These are phyloP conservation scores for Funneliformis mosseae DNA, from an alignment of 192 early-diverging fungal genomes.

Conservation along the genomic window DNA sequence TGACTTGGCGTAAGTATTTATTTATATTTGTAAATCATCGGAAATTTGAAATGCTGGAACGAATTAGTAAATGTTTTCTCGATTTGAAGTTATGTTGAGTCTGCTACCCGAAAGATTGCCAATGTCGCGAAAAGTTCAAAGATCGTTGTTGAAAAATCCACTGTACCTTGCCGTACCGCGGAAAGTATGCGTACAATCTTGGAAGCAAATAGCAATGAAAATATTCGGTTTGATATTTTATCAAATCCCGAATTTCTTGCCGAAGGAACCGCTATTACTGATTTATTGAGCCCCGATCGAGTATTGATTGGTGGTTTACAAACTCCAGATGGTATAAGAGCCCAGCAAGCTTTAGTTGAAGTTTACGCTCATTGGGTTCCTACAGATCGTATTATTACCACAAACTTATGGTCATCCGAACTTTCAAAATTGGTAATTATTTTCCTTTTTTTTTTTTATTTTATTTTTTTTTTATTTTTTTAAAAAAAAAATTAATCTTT, in stretches of 20 bases:
- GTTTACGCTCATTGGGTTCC: slow-evolving; percentile 92
- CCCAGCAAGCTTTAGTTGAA: slow-evolving; percentile 73
- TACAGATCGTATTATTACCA: slow-evolving; percentile 81
- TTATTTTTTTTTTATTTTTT: neutral
- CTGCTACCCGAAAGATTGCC: slow-evolving; percentile 83
- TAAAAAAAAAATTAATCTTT: neutral
- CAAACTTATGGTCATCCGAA: slow-evolving; percentile 94
- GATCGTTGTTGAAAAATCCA: slow-evolving; percentile 94
- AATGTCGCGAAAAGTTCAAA: slow-evolving; percentile 75
- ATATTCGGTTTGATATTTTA: slow-evolving; percentile 81
- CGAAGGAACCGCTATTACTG: slow-evolving; percentile 87
- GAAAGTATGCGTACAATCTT: slow-evolving; percentile 82
- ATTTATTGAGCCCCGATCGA: slow-evolving; percentile 85
- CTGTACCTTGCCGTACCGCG: slow-evolving; percentile 91
- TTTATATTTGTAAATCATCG: neutral
- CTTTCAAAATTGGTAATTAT: slow-evolving; percentile 81
- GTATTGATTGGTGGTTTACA: slow-evolving; percentile 85
- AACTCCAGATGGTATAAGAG: slow-evolving; percentile 67
- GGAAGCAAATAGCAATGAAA: slow-evolving; percentile 69
- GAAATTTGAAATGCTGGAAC: neutral
- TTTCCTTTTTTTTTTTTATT: neutral
- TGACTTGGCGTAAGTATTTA: slow-evolving; percentile 72
- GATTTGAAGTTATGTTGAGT: slow-evolving; percentile 68
- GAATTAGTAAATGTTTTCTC: slow-evolving; percentile 11
- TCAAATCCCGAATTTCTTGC: slow-evolving; percentile 97